Evolutionary conservation across 225 moss, liverwort and hornwort species (phyloP).

Genomic region (Asterella californica): DNA sequence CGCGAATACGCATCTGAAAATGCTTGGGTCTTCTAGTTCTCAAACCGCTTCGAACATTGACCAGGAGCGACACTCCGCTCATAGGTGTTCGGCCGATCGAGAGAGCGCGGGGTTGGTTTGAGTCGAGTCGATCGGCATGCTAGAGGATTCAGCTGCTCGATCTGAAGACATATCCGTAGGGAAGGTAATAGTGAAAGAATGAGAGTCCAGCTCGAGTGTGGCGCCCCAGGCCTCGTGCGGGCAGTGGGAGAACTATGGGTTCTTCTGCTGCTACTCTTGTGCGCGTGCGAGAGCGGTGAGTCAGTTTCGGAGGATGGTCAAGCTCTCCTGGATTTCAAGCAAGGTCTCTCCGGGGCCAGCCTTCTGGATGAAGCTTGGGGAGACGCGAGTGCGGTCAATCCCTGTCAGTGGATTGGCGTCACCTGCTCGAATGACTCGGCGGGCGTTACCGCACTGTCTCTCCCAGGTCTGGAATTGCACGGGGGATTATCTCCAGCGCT

Average conservation of each 20-base stretch:
- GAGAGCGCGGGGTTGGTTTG: too few species aligned
- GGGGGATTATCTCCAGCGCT: slow-evolving; percentile 9
- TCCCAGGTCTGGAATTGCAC: slow-evolving; percentile 18
- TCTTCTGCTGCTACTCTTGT: slow-evolving; percentile 6
- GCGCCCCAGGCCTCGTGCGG: background rate
- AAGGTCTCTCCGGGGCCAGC: slow-evolving; percentile 25
- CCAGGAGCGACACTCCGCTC: too few species aligned
- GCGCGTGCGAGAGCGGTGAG: background rate
- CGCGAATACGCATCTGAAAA: background rate
- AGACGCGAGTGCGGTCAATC: slow-evolving; percentile 10
- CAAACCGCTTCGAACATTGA: background rate
- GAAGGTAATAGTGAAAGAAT: slow-evolving; percentile 11
- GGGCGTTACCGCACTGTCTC: slow-evolving; percentile 28
- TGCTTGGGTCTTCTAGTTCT: background rate
- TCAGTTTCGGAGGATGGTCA: slow-evolving; percentile 26
- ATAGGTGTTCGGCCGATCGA: background rate
- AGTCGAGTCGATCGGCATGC: slow-evolving; percentile 4
- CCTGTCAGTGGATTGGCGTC: slow-evolving; percentile 38
- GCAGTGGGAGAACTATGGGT: background rate
- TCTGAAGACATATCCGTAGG: background rate
- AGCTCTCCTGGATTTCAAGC: slow-evolving; percentile 41
- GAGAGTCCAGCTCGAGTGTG: slow-evolving; percentile 20
- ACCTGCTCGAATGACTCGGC: slow-evolving; percentile 27
- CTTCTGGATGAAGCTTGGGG: slow-evolving; percentile 31
- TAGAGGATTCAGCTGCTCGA: slow-evolving; percentile 18